Evolutionary conservation across 2,329 filamentous ascomycete genomes (phyloP), one percentile per base, ranked within the genome.

Genomic region (Aspergillus carbonarius): DNA sequence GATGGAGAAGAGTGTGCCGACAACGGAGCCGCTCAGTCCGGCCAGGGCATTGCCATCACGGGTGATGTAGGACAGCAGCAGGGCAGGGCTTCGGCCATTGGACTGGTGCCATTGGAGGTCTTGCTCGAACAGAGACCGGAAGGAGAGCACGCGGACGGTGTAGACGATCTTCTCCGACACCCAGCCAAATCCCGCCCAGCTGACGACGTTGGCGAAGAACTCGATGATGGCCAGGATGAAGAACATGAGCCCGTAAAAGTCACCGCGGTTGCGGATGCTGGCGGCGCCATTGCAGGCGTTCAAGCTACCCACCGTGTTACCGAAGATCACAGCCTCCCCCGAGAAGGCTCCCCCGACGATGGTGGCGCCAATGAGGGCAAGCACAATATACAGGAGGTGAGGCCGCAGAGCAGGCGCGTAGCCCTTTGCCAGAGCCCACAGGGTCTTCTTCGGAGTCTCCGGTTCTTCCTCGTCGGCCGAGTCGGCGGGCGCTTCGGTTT

Each of bases 91-190:
- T 23, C 88, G 82, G 4, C 81, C 82, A 20, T 84, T 80, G 0
- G 86, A 86, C 68, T 90, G 85, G 66, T 91, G 88, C 88, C 88
- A 92, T 59, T 88, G 81, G 49, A 89, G 75, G 60, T 87, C 85
- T 72, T 90, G 88, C 59, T 85, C 79, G 52, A 90, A 82, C 1
- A 91, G 74, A 0, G 87, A 85, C 2, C 85, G 82, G 68, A 91
- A 84, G 0, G 85, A 87, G 1, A 88, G 72, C 2, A 88, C 82
- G 54, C 88, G 81, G 9, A 89, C 82, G 46, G 79, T 82, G 70
- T 86, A 87, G 1, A 91, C 77, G 1, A 89, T 74, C 61, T 87
- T 84, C 69, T 91, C 88, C 0, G 88, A 84, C 0, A 86, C 76
- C 58, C 79, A 76, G 1, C 85, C 85, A 61, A 87, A 87, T 2